Evolutionary conservation across 2,329 filamentous ascomycete genomes (phyloP), one percentile per base, ranked within the genome.

Genomic region (Bipolaris sorokiniana): DNA sequence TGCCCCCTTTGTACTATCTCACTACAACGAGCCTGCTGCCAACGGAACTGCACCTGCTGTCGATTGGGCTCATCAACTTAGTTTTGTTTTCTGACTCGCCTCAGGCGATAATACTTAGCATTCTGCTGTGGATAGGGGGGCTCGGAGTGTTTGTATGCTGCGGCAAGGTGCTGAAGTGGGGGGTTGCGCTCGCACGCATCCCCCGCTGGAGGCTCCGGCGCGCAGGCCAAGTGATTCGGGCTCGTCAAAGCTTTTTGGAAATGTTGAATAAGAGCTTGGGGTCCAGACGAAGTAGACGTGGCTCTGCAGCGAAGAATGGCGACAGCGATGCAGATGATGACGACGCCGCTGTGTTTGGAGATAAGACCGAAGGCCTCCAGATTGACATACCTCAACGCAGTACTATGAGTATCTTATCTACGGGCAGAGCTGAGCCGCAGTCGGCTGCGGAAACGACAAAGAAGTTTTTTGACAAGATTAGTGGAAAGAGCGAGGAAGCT

Each of bases 201-300:
- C 95, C 95, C 2, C 92, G 88, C 67, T 97, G 94, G 92, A 90
- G 93, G 41, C 93, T 98, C 68, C 85, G 87, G 66, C 86, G 88
- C 53, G 78, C 82, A 11, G 79, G 78, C 3, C 76, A 78, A 26
- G 72, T 79, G 18, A 76, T 78, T 34, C 75, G 73, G 61, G 76
- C 78, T 48, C 75, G 73, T 18, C 78, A 79, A 50, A 78, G 76
- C 5, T 78, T 83, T 31, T 62, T 82, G 7, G 72, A 79, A 51
- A 70, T 75, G 0, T 64, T 81, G 5, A 76, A 76, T 13, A 67
- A 78, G 23, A 72, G 66, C 40, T 51, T 80, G 9, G 62, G 61
- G 10, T 48, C 75, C 55, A 63, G 67, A 56, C 60, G 65, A 28
- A 63, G 62, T 2, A 59, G 57, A 28, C 74, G 72, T 52, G 56